Base-by-base conservation (phyloP, 768 basidiomycete genomes). In the Termitomyces sp. region DNA sequence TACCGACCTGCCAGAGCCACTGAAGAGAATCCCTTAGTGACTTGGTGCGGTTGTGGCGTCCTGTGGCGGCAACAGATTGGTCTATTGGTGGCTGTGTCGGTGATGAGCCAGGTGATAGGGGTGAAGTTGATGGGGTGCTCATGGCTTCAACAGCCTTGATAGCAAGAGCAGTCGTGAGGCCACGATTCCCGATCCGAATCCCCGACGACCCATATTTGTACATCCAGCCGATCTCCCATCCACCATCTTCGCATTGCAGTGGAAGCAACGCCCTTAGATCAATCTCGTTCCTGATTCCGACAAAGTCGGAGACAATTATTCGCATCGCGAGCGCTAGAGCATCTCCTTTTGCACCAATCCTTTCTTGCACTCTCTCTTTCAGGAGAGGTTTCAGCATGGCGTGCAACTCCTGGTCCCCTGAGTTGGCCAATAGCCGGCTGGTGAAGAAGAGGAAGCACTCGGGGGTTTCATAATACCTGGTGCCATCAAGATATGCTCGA, bases 271-370 rank as follows among this genome's bases (percentile, higher is more conserved):
- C 64, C 8, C 72, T 68, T 8, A 81, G 60, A 64, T 85, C 84
- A 2, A 74, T 67, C 16, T 76, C 70, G 62, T 80, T 70, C 28
- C 65, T 62, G 18, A 82, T 51, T 6, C 75, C 79, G 13, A 79
- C 69, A 11, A 66, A 69, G 1, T 71, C 66, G 41, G 78, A 77
- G 1, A 76, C 76, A 20, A 81, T 59, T 48, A 86, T 72, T 0
- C 83, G 81, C 79, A 83, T 81, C 0, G 81, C 78, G 1, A 85
- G 76, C 6, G 80, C 79, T n/a, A 83, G 67, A 2, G 83, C 73
- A 62, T 82, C 82, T 24, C 79, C 81, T 6, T 72, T 67, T 1
- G 70, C 72, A 8, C 82, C 82, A 22, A 80, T 72, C 5, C 79
- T 76, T 65, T 85, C 83, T 53, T 72, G 71, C 10, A 81, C 62